Evolutionary conservation across 2,329 filamentous ascomycete species (phyloP).

Genomic region (Fusarium caatingaense): DNA sequence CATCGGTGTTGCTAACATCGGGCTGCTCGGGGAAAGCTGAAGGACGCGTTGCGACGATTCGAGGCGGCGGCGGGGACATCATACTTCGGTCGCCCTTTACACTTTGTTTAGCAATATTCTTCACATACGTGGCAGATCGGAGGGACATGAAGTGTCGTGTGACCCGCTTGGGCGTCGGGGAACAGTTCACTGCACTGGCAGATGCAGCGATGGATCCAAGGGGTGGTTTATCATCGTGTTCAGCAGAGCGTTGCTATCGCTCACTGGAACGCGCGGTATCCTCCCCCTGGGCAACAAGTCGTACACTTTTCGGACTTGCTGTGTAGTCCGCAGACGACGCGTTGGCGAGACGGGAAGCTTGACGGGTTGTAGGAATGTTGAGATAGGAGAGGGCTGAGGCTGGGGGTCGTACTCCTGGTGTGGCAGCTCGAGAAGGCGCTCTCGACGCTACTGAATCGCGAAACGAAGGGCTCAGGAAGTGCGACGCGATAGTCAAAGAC

Average conservation of each 20-base stretch:
- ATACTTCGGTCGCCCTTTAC: conserved; percentile 63
- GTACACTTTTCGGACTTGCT: conserved; percentile 58
- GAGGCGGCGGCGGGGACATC: conserved; percentile 64
- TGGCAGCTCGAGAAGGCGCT: conserved; percentile 72
- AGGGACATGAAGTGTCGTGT: conserved; percentile 55
- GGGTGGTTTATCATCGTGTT: conserved; percentile 31
- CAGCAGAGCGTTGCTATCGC: conserved; percentile 47
- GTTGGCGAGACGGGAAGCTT: conserved; percentile 31
- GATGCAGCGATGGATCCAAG: conserved; percentile 28
- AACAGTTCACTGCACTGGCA: conserved; percentile 46
- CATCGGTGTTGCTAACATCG: conserved; percentile 75
- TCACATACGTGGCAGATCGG: conserved; percentile 59
- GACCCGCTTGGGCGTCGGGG: conserved; percentile 51
- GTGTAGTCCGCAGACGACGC: conserved; percentile 48
- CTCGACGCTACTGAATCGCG: conserved; percentile 71
- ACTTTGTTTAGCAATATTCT: conserved; percentile 60
- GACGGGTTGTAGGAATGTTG: conserved; percentile 43
- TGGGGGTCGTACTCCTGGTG: conserved; percentile 71
- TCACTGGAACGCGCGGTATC: conserved; percentile 42
- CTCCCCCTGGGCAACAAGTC: conserved; percentile 54
- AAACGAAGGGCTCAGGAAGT: conserved; percentile 84
- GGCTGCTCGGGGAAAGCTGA: conserved; percentile 79
- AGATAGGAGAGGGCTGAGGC: conserved; percentile 51
- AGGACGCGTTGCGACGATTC: conserved; percentile 73
- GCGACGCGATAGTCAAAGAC: conserved; percentile 76